Conservation (phyloP, 805 yeast species). For the Spathaspora boniae region DNA sequence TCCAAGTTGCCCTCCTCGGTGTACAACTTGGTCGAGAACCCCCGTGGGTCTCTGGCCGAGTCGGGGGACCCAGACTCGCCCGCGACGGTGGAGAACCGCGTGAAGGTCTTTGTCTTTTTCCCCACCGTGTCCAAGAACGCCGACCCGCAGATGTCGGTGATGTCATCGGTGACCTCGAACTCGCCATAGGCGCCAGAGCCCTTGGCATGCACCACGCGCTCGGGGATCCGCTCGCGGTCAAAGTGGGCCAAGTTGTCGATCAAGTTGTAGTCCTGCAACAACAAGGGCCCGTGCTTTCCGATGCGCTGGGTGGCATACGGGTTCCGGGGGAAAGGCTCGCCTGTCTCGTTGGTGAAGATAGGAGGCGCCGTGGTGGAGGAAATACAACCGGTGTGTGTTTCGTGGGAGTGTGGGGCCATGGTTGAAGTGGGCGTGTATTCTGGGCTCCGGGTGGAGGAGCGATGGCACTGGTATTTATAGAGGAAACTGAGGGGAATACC, state of each 20-base stretch:
- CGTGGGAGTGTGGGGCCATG: too few relatives aligned
- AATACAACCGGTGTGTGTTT: too few relatives aligned
- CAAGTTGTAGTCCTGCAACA: conserved; percentile 77
- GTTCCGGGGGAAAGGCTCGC: conserved; percentile 67
- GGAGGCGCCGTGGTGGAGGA: conserved; percentile 54
- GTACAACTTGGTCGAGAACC: conserved; percentile 74
- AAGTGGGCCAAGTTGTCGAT: conserved; percentile 82
- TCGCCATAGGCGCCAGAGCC: conserved; percentile 90
- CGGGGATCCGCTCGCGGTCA: conserved; percentile 87
- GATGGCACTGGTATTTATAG: too few relatives aligned
- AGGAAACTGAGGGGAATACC: too few relatives aligned
- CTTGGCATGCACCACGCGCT: conserved; percentile 90
- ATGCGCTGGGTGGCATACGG: conserved; percentile 75
- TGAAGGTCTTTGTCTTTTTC: conserved; percentile 69
- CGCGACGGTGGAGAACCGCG: conserved; percentile 85
- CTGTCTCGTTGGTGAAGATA: conserved; percentile 66
- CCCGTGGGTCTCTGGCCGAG: conserved; percentile 85
- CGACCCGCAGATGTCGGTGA: conserved; percentile 67
- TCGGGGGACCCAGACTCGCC: conserved; percentile 83
- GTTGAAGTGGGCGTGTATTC: too few relatives aligned
- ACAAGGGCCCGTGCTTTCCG: conserved; percentile 72
- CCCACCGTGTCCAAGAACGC: conserved; percentile 72
- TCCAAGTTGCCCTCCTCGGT: conserved; percentile 85
- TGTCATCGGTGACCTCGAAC: conserved; percentile 85
- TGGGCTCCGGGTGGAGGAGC: too few relatives aligned